Evolutionary conservation across 768 basidiomycete genomes (phyloP).

Genomic region (Scleroderma bovista): DNA sequence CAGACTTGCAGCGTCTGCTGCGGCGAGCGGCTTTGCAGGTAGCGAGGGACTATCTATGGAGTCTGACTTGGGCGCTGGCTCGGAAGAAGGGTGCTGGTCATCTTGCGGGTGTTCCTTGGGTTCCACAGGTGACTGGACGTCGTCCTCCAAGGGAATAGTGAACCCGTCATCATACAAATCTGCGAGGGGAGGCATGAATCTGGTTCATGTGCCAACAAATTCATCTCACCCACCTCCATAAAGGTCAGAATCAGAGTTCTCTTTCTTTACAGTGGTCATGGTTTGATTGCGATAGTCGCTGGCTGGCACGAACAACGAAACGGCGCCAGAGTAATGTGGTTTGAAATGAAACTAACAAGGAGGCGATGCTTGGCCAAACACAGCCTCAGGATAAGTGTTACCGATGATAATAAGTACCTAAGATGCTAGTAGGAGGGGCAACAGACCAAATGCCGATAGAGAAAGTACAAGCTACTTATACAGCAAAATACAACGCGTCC

Average conservation of each 20-base stretch:
- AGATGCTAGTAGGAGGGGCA: background rate
- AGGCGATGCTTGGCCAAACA: background rate
- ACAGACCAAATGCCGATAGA: background rate
- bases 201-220: background rate
- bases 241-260: conserved; percentile 35
- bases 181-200: conserved; percentile 13
- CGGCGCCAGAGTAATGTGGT: background rate
- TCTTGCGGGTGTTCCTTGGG: conserved; percentile 15
- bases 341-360: background rate
- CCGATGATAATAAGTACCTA: background rate
- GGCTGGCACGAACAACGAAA: background rate
- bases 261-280: conserved; percentile 24
- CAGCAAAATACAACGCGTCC: conserved; percentile 6
- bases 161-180: conserved; percentile 52
- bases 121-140: conserved; percentile 24
- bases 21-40: conserved; percentile 22
- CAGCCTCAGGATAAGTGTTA: background rate
- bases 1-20: conserved; percentile 26
- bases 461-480: conserved; percentile 5
- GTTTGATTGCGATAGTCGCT: conserved; percentile 2
- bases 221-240: conserved; percentile 38
- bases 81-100: background rate
- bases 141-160: conserved; percentile 27
- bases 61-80: conserved; percentile 6
- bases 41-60: conserved; percentile 15